These are phyloP conservation scores for Amanita fuliginea DNA, from an alignment of 768 basidiomycete species.

Conservation along the genomic window DNA sequence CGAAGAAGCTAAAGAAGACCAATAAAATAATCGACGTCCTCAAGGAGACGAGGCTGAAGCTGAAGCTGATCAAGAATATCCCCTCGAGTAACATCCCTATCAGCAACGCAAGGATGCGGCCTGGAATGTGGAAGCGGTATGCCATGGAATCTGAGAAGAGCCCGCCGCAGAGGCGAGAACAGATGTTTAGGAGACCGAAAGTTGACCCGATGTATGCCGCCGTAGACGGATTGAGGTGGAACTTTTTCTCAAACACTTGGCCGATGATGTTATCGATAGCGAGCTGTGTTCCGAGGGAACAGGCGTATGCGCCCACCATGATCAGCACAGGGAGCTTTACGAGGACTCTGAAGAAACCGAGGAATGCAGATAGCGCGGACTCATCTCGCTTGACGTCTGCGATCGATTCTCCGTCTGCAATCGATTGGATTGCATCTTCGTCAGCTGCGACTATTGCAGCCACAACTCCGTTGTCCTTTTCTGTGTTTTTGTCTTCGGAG, in stretches of 20 bases:
- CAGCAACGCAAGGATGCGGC: background rate
- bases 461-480: background rate
- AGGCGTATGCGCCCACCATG: conserved; percentile 39
- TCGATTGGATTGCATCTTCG: too few relatives aligned
- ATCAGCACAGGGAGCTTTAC: conserved; percentile 42
- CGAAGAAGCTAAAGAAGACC: conserved; percentile 2
- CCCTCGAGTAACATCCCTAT: background rate
- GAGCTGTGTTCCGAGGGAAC: conserved; percentile 49
- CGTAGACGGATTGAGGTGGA: conserved; percentile 32
- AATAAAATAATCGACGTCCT: background rate
- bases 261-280: conserved; percentile 43
- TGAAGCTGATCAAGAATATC: background rate
- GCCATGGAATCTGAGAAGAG: conserved; percentile 2
- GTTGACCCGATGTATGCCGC: conserved; percentile 38
- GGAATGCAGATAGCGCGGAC: conserved; percentile 13
- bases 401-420: background rate
- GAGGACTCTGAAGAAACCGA: conserved; percentile 22
- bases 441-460: background rate
- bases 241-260: conserved; percentile 25
- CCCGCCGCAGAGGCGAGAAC: background rate
- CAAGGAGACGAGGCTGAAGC: background rate
- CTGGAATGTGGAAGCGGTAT: background rate
- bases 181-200: conserved; percentile 8
- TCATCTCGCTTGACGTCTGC: conserved; percentile 4
- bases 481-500: background rate